Evolutionary conservation across 495 filamentous ascomycete species (phyloP), one percentile per base, ranked within the genome.

Genomic region (Schizothecium vesticola): DNA sequence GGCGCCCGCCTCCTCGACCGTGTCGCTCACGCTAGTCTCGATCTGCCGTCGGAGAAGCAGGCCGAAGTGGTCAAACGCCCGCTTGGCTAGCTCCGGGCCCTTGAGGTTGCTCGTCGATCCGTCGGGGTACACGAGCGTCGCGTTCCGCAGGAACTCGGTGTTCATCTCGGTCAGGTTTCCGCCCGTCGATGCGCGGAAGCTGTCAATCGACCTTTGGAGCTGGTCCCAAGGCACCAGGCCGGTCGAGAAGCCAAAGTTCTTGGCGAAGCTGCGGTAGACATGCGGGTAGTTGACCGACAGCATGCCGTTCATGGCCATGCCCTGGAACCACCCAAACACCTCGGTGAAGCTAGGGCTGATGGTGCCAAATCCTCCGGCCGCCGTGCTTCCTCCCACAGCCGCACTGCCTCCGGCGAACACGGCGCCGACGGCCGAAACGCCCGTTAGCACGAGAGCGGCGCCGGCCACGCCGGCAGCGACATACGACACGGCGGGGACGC

Each of bases 221-320:
- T 81, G 76, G 55, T 82, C 86, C 93, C 94, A 97, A 3, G 90
- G 86, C 60, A 99, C 84, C 68, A 97, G 76, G 24, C 94, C 94
- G 26, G 89, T 90, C 69, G 92, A 93, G 83, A 97, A 99, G 55
- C 84, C 93, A 78, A 99, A 99, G 77, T 98, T 99, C 79, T 90
- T 90, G 56, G 91, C 78, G 77, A 96, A 99, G 74, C 88, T 93
- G 67, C 87, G 84, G 78, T 98, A 98, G 26, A 98, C 87, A 28
- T 86, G 77, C 6, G 95, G 95, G 73, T 96, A 93, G 71, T 89
- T 86, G 71, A 93, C 93, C 69, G 90, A 94, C 75, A 97, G 79
- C 95, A 98, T 97, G 64, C 95, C 95, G 75, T 94, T 97, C 82
- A 93, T 90, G 22, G 95, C 94, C 78, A 99, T 88, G 29, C 88